A percentile compares a stretch with the other conserved stretches of the same genome.
Conservation (phyloP, 2,329 filamentous ascomycete genomes). For the Penicillium sp. region DNA sequence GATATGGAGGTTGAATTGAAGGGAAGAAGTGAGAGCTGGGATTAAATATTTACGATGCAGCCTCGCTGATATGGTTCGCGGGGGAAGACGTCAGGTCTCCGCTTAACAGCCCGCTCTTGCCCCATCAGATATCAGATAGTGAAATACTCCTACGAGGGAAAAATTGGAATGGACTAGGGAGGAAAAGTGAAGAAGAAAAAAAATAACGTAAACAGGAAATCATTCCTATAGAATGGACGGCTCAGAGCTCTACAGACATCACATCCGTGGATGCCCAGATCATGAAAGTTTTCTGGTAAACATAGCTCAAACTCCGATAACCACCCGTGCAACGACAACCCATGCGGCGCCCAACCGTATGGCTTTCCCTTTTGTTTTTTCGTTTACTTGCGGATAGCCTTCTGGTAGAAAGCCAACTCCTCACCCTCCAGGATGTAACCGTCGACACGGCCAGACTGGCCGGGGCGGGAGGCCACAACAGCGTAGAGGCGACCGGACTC, state of each 20-base stretch:
- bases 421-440: slow-evolving; percentile 99
- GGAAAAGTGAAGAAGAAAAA: not conserved
- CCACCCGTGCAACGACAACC: slow-evolving; percentile 31
- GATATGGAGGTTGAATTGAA: not conserved
- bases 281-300: slow-evolving; percentile 35
- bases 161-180: not conserved
- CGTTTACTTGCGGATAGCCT: slow-evolving; percentile 95
- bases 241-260: slow-evolving; percentile 43
- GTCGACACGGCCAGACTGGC: slow-evolving; percentile 94
- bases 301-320: slow-evolving; percentile 42
- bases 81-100: not conserved
- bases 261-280: slow-evolving; percentile 35
- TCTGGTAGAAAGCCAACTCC: slow-evolving; percentile 99
- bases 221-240: slow-evolving; percentile 40
- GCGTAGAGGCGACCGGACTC: slow-evolving; percentile 98
- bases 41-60: not conserved
- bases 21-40: not conserved
- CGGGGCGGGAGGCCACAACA: slow-evolving; percentile 86
- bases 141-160: not conserved
- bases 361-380: slow-evolving; percentile 29
- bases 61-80: not conserved
- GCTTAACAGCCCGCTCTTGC: not conserved
- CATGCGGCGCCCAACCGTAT: slow-evolving; percentile 20
- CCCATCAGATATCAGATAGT: not conserved
- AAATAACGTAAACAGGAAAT: slow-evolving; percentile 29